These are phyloP conservation scores for Saccharomyces hybrid DNA, from an alignment of 1,139 yeast genomes.

Conservation along the genomic window DNA sequence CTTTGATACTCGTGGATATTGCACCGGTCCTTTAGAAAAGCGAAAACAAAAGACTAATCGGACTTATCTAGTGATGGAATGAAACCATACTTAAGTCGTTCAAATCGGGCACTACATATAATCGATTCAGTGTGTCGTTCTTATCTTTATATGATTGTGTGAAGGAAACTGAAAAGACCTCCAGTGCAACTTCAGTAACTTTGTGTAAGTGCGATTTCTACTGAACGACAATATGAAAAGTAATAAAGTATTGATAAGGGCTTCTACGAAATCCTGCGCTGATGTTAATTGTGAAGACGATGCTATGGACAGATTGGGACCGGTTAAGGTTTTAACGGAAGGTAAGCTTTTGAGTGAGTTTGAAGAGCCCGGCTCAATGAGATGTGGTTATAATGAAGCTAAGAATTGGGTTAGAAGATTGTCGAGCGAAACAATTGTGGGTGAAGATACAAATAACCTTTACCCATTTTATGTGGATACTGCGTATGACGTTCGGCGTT, in stretches of 20 bases:
- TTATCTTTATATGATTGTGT: not conserved
- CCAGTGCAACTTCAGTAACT: not conserved
- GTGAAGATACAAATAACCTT: constrained; percentile 35
- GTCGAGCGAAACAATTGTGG: constrained; percentile 15
- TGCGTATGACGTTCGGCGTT: constrained; percentile 76
- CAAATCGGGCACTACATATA: not conserved
- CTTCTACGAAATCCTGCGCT: not conserved
- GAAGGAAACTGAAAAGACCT: not conserved
- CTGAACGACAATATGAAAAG: not conserved
- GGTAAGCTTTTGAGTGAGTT: not conserved
- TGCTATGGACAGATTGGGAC: not conserved
- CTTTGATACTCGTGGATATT: not conserved
- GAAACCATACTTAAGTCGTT: not conserved
- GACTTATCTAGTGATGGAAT: not conserved
- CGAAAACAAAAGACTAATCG: not conserved
- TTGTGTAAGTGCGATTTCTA: not conserved
- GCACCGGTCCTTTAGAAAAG: not conserved
- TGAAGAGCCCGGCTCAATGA: constrained; percentile 3
- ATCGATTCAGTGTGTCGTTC: not conserved
- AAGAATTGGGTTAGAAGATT: constrained; percentile 18
- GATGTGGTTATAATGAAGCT: constrained; percentile 9
- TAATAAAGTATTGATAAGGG: not conserved
- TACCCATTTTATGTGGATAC: constrained; percentile 76
- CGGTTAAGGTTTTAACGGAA: not conserved
- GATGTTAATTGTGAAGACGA: not conserved